Conservation (phyloP, 371 early-diverging fungal species). For the Apophysomyces variabilis region DNA sequence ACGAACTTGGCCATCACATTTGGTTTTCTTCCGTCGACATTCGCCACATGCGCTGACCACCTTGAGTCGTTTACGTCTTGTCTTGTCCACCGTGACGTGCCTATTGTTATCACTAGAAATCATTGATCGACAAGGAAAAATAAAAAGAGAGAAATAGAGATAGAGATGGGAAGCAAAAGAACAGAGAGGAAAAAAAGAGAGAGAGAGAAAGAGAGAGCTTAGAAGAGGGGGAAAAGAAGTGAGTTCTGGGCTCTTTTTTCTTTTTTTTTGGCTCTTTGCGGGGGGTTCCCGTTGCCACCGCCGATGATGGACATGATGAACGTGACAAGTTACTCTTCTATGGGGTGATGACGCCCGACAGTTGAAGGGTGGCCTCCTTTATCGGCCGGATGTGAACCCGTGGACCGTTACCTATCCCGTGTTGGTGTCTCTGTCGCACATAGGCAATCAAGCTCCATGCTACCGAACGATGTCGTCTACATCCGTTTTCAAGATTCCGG, state of each 20-base stretch:
- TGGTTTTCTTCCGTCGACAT: slow-evolving; percentile 66
- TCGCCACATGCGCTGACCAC: slow-evolving; percentile 52
- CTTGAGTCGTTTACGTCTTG: slow-evolving; percentile 49
- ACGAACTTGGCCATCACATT: slow-evolving; percentile 52
- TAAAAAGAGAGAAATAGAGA: slow-evolving; percentile 10
- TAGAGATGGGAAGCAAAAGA: background rate
- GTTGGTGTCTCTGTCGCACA: slow-evolving; percentile 11
- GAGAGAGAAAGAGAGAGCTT: slow-evolving; percentile 12
- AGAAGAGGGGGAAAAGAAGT: slow-evolving; percentile 12
- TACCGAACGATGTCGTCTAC: slow-evolving; percentile 7
- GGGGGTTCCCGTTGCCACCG: slow-evolving; percentile 9
- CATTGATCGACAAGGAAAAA: background rate
- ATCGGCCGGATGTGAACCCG: slow-evolving; percentile 16
- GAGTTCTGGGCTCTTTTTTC: slow-evolving; percentile 7
- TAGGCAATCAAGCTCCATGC: slow-evolving; percentile 5
- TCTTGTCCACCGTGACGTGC: slow-evolving; percentile 34
- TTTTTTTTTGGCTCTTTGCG: background rate
- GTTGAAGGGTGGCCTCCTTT: slow-evolving; percentile 13
- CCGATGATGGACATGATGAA: slow-evolving; percentile 12
- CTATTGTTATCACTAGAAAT: slow-evolving; percentile 8
- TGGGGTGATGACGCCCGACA: slow-evolving; percentile 14
- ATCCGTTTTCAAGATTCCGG: slow-evolving; percentile 12
- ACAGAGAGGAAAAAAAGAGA: background rate
- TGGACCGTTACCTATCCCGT: slow-evolving; percentile 11
- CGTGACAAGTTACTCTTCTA: slow-evolving; percentile 10